Base-by-base conservation (phyloP, 148 eudicot genomes). In the Arctostaphylos glauca region DNA sequence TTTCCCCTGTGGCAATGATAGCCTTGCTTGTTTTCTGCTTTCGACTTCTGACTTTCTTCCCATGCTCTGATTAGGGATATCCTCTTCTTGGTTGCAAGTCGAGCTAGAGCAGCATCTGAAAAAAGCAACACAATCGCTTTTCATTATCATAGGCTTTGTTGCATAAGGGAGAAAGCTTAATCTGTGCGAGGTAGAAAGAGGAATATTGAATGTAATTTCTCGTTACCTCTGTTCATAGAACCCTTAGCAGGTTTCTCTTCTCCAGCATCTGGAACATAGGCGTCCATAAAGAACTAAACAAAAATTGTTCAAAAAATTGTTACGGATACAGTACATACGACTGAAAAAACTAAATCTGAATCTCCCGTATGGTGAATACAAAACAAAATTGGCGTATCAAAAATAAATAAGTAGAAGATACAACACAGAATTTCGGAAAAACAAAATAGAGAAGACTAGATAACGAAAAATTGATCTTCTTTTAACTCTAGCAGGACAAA, bases 31-130 rank as follows among this genome's bases (percentile, higher is more conserved):
- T 96, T 96, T 70, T 92, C 94, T 44, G 88, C 95, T 89, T 93
- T 96, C 9, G 89, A 88, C 83, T 90, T 94, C 86, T 94, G 98
- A 83, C 91, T 94, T 83, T 96, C 99, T 84, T 96, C 99, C 99
- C 99, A 96, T 85, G 99, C 99, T 85, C 67, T 93, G 84, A 96
- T 89, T 53, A 96, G 80, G 31, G 99, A 93, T 75, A 88, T 5
- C 88, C 89, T 91, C 89, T 96, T 96, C 88, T 94, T 94, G 0
- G 90, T 91, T 81, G 92, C 92, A 74, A 96, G 87, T 53, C 91
- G 84, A 6, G 92, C 89, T 78, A 96, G 93, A 70, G 86, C 90
- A 72, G 90, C 88, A 92, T 96, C 99, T 96, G 76, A 38, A 80
- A 79, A 59, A 53, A 50, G 41, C 3, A 52, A 31, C 7, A 44